A percentile compares a stretch with the other conserved stretches of the same genome.
Evolutionary conservation across 176 grass and related monocot genomes (phyloP).

Genomic region (Triticum urartu): DNA sequence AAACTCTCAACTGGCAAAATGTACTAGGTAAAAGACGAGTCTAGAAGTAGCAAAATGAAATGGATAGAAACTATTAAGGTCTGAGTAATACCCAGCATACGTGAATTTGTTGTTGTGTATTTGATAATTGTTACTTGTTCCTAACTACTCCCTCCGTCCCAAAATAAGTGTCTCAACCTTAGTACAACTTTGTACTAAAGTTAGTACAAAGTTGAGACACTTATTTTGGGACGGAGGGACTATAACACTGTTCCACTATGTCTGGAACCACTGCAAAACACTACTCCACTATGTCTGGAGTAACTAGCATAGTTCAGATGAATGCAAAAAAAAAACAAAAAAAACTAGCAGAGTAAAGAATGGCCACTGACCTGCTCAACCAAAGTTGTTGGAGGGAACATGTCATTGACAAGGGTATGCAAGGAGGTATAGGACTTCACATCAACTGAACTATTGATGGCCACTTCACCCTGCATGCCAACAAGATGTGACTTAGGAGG

Average conservation of each 20-base stretch:
- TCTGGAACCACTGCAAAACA: too few relatives aligned
- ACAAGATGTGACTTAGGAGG: constrained; percentile 11
- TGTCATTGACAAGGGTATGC: constrained; percentile 93
- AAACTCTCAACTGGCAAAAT: not conserved
- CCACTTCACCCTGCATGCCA: constrained; percentile 80
- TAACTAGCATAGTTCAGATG: too few relatives aligned
- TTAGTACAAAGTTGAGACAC: too few relatives aligned
- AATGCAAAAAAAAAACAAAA: too few relatives aligned
- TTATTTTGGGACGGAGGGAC: too few relatives aligned
- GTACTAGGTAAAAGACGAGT: not conserved
- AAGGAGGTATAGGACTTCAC: constrained; percentile 98
- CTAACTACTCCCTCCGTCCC: not conserved
- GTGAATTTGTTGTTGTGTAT: not conserved
- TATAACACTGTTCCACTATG: not conserved
- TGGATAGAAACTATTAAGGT: not conserved
- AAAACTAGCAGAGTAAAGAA: not conserved
- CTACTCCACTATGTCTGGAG: too few relatives aligned
- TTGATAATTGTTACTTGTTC: not conserved
- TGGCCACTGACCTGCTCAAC: constrained; percentile 87
- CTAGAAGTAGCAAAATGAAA: constrained; percentile 24
- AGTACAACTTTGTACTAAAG: too few relatives aligned
- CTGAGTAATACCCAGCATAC: not conserved
- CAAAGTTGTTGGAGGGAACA: constrained; percentile 96
- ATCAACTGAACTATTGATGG: constrained; percentile 84
- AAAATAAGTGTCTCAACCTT: too few relatives aligned